These are phyloP conservation scores for Tricholoma furcatifolium DNA, from an alignment of 768 basidiomycete genomes.

Conservation along the genomic window DNA sequence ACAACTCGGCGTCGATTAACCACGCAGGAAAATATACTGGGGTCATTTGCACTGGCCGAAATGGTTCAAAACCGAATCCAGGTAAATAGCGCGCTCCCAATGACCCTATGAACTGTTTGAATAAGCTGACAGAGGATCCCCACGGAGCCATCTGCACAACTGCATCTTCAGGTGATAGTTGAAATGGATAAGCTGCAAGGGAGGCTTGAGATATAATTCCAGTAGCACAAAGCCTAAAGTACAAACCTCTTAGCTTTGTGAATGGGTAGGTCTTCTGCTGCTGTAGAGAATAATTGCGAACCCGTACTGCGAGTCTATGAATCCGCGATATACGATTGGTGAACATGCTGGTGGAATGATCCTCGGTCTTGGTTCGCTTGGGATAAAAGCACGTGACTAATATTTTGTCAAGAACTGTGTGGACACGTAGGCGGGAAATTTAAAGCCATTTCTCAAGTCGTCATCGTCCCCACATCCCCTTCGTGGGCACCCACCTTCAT, in stretches of 20 bases:
- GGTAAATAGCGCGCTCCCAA: slow-evolving; percentile 37
- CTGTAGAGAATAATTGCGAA: slow-evolving; percentile 9
- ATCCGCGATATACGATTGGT: slow-evolving; percentile 14
- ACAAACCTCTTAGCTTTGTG: slow-evolving; percentile 35
- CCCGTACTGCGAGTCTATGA: slow-evolving; percentile 5
- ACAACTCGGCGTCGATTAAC: slow-evolving; percentile 56
- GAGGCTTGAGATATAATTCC: not conserved
- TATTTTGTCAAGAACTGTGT: not conserved
- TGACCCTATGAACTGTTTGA: slow-evolving; percentile 24
- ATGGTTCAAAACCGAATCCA: slow-evolving; percentile 32
- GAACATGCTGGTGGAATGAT: slow-evolving; percentile 13
- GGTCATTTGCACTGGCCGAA: slow-evolving; percentile 44
- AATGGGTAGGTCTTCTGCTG: slow-evolving; percentile 26
- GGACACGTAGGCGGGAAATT: slow-evolving; percentile 21
- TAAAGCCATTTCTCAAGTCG: slow-evolving; percentile 9
- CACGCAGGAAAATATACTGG: slow-evolving; percentile 65
- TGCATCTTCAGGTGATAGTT: slow-evolving; percentile 43
- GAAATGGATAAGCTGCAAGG: slow-evolving; percentile 50
- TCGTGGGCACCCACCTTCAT: slow-evolving; percentile 14
- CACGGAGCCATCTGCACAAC: slow-evolving; percentile 35
- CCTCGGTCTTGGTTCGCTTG: no score
- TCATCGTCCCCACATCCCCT: slow-evolving; percentile 1
- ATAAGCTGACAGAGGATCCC: slow-evolving; percentile 25
- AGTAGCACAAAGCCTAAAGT: not conserved
- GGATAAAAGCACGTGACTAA: slow-evolving; percentile 9